A percentile compares a stretch with the other conserved stretches of the same genome.
phyloP scores from a whole-genome alignment of 2,329 filamentous ascomycete genomes.

The Penicillium sp. region DNA sequence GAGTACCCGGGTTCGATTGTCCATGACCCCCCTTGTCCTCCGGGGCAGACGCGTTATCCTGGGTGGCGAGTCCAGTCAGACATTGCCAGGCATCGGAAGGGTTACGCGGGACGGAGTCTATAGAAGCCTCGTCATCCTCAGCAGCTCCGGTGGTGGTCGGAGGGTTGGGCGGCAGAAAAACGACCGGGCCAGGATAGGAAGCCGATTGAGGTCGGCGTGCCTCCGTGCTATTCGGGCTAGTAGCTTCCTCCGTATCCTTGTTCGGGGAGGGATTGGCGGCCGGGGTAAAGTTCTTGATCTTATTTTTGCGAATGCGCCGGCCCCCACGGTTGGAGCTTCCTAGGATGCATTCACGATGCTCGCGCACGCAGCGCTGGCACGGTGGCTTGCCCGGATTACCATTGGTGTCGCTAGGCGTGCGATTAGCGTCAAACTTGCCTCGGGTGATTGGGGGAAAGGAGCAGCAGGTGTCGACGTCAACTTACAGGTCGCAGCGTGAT shows the following conservation, averaged over 20 bases:
- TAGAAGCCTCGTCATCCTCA: slow-evolving; percentile 47
- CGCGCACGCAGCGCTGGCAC: slow-evolving; percentile 62
- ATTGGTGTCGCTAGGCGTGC: slow-evolving; percentile 47
- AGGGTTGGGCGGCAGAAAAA: slow-evolving; percentile 39
- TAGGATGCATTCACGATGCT: slow-evolving; percentile 62
- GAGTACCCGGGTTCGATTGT: slow-evolving; percentile 25
- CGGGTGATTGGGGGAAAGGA: slow-evolving; percentile 1
- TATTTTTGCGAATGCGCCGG: slow-evolving; percentile 60
- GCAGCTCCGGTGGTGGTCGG: slow-evolving; percentile 31
- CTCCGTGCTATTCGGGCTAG: slow-evolving; percentile 33
- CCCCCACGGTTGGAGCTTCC: slow-evolving; percentile 64
- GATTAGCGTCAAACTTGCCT: slow-evolving; percentile 22
- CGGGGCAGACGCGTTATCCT: slow-evolving; percentile 32
- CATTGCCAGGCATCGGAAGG: slow-evolving; percentile 56
- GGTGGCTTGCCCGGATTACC: slow-evolving; percentile 56
- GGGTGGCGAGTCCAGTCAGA: slow-evolving; percentile 50
- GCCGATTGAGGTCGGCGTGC: slow-evolving; percentile 28
- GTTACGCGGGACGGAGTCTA: slow-evolving; percentile 50
- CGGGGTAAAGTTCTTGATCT: slow-evolving; percentile 41
- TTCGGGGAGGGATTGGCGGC: slow-evolving; percentile 26
- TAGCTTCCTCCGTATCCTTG: slow-evolving; percentile 32
- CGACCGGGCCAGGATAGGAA: slow-evolving; percentile 38
- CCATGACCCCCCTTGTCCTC: slow-evolving; percentile 27
- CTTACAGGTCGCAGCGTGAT: slow-evolving; percentile 57
- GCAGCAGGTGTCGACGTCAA: slow-evolving; percentile 14